Conservation (phyloP, 306 rosid species). For the Acacia acuminata region DNA sequence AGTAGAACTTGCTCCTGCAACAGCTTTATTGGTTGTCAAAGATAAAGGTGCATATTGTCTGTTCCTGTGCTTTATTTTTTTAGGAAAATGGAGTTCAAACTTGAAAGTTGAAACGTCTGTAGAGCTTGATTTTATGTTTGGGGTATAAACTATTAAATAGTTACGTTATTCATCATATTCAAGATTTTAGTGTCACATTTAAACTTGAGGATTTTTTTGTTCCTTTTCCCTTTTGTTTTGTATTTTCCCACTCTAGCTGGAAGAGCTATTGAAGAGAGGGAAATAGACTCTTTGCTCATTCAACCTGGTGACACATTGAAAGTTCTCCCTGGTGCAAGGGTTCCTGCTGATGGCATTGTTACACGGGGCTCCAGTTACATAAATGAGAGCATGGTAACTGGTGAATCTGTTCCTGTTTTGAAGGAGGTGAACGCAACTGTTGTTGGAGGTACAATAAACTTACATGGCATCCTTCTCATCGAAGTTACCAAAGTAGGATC, state of each 20-base stretch:
- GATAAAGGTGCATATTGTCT: slow-evolving; percentile 59
- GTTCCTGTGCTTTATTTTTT: slow-evolving; percentile 18
- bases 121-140: neutral
- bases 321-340: slow-evolving; percentile 83
- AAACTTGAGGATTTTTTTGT: slow-evolving; percentile 7
- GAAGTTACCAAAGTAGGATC: slow-evolving; percentile 82
- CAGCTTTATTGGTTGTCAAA: slow-evolving; percentile 63
- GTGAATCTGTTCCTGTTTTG: slow-evolving; percentile 75
- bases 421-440: slow-evolving; percentile 64
- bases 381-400: slow-evolving; percentile 92
- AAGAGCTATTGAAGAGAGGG: slow-evolving; percentile 65
- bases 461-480: slow-evolving; percentile 73
- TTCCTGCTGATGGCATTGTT: slow-evolving; percentile 85
- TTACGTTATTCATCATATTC: slow-evolving; percentile 5
- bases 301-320: slow-evolving; percentile 77
- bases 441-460: slow-evolving; percentile 85
- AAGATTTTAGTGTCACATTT: slow-evolving; percentile 11
- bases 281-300: slow-evolving; percentile 76
- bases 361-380: slow-evolving; percentile 83
- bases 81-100: neutral
- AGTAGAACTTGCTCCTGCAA: slow-evolving; percentile 87
- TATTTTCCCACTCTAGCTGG: slow-evolving; percentile 48
- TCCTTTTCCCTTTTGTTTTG: neutral
- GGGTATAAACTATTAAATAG: neutral
- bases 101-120: neutral